Evolutionary conservation across 768 basidiomycete genomes (phyloP).

Genomic region (Podaxis sp.): DNA sequence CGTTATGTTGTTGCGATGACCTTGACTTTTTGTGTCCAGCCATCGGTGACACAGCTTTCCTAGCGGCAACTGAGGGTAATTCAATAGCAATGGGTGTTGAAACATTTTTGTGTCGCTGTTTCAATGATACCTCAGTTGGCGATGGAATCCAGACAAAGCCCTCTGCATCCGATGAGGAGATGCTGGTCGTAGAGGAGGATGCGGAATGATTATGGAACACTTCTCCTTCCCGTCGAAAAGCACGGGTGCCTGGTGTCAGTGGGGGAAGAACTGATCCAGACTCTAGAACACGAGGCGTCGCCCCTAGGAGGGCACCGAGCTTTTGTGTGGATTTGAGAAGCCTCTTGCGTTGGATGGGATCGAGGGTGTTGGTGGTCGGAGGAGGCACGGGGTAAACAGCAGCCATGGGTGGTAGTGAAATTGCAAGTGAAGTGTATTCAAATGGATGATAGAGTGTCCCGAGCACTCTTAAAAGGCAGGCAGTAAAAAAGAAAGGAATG

Average conservation of each 20-base stretch:
- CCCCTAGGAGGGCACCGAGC: slow-evolving; percentile 49
- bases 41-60: not conserved
- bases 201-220: slow-evolving; percentile 9
- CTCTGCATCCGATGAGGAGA: slow-evolving; percentile 9
- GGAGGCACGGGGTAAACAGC: slow-evolving; percentile 25
- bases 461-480: not conserved
- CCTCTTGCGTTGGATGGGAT: slow-evolving; percentile 40
- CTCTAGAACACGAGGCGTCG: slow-evolving; percentile 33
- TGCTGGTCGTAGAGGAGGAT: slow-evolving; percentile 12
- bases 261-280: not conserved
- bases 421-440: not conserved
- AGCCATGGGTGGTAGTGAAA: not conserved
- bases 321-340: slow-evolving; percentile 58
- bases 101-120: slow-evolving; percentile 6
- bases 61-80: slow-evolving; percentile 14
- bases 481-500: not conserved
- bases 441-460: not conserved
- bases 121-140: not conserved
- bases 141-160: slow-evolving; percentile 16
- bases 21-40: not conserved
- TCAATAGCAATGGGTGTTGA: slow-evolving; percentile 17
- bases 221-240: slow-evolving; percentile 13
- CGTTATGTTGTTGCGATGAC: not conserved
- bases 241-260: slow-evolving; percentile 10
- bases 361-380: slow-evolving; percentile 46